Evolutionary conservation across 768 basidiomycete genomes (phyloP).

Genomic region (Lactarius akahatsu): DNA sequence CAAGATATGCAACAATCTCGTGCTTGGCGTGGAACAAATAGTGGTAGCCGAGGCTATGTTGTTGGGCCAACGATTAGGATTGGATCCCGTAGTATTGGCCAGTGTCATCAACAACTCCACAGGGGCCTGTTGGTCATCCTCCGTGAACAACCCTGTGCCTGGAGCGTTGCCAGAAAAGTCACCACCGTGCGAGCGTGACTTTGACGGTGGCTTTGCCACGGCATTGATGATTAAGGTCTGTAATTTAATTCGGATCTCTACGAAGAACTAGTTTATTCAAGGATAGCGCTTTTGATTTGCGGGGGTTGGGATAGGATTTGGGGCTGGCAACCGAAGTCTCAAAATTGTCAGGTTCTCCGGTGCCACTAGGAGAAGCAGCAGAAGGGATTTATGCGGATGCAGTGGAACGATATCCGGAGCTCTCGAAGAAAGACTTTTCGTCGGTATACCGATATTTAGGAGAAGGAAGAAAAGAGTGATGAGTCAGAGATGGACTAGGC

Average conservation of each 20-base stretch:
- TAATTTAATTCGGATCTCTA: not conserved
- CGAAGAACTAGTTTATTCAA: not conserved
- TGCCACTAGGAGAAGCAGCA: slow-evolving; percentile 69
- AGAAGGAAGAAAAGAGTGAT: slow-evolving; percentile 21
- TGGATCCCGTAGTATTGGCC: slow-evolving; percentile 73
- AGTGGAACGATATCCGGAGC: slow-evolving; percentile 52
- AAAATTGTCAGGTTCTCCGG: slow-evolving; percentile 43
- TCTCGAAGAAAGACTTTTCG: slow-evolving; percentile 76
- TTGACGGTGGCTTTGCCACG: slow-evolving; percentile 85
- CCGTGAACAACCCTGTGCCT: slow-evolving; percentile 86
- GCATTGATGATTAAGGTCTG: slow-evolving; percentile 78
- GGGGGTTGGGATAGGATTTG: slow-evolving; percentile 61
- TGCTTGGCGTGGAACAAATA: slow-evolving; percentile 57
- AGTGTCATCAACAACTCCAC: slow-evolving; percentile 84
- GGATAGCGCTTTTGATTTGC: slow-evolving; percentile 21
- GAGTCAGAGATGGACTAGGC: not conserved
- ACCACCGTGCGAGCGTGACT: slow-evolving; percentile 80
- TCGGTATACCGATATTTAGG: slow-evolving; percentile 69
- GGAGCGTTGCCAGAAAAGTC: slow-evolving; percentile 65
- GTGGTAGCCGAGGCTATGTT: slow-evolving; percentile 90
- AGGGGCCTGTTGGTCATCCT: slow-evolving; percentile 79
- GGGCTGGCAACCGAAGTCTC: slow-evolving; percentile 72
- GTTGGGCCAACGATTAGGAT: slow-evolving; percentile 76
- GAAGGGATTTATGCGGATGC: slow-evolving; percentile 59
- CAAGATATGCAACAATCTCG: slow-evolving; percentile 88